Evolutionary conservation across 768 basidiomycete species (phyloP), one percentile per base, ranked within the genome.

Genomic region (Favolaschia claudopus): DNA sequence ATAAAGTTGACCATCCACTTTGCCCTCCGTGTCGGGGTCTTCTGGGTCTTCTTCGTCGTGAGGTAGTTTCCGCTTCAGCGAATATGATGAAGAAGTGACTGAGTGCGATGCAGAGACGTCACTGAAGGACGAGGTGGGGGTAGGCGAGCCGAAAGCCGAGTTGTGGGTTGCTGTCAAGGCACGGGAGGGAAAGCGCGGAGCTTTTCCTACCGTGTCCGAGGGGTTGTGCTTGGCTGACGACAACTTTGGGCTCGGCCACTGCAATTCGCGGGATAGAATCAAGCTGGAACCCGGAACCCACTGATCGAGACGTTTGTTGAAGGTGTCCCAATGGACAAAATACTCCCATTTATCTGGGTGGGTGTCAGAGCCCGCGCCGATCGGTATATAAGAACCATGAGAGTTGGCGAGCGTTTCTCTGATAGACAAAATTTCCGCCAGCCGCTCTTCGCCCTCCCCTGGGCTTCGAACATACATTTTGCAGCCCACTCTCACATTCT

Each of bases 281-380:
- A 99, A 84, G 34, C 96, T 86, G 1, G 92, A 89, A 15, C 92
- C 93, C 14, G 91, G 78, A 24, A 99, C 90, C 97, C 97, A 99
- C 52, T 97, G 97, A 71, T 99, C 97, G 37, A 99, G 81, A 62
- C 97, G 95, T 74, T 99, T 99, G 81, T 99, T 99, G 84, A 98
- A 99, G 64, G 93, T 88, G 67, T 98, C 95, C 89, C 96, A 99
- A 70, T 99, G 97, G 19, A 99, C 94, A 70, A 99, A 99, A 80
- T 88, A 99, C 74, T 99, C 96, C 73, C 86, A 85, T 67, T 91
- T 88, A 72, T 95, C n/a, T n/a, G n/a, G n/a, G 36, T 78, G 65
- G 20, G 70, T 64, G 27, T 66, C 65, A 37, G 74, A 69, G n/a
- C 79, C 79, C 36, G 82, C 80, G 14, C 76, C 69, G 15, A 68